Evolutionary conservation across 352 stramenopile genomes (phyloP), one percentile per base, ranked within the genome.

Genomic region (Pseudoperonospora humuli): DNA sequence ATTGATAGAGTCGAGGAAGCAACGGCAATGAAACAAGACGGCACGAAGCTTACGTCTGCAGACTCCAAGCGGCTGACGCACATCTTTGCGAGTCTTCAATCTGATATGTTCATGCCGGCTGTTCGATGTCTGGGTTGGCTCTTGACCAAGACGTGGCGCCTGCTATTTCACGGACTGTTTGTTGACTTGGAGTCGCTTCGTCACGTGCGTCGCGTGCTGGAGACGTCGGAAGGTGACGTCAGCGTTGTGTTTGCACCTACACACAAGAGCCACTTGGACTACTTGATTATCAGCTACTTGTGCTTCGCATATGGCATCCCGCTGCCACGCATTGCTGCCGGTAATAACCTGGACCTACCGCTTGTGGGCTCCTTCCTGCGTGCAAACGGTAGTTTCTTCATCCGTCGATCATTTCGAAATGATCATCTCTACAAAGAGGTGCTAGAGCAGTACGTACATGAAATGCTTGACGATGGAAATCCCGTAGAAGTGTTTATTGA

Each of bases 401-500:
- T 96, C 45, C 80, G 81, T 7, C 76, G 84, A 0, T 88, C 73
- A 10, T 92, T 92, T 46, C 57, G 56, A 1, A 57, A 81, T 35
- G 78, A 93, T 35, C 43, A 50, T 28, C 48, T 91, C 0, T 92
- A 93, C 64, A 91, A 92, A 45, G 54, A 90, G n/a, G 73, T 93
- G 19, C 61, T 95, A 10, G 66, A 86, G 45, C 61, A 75, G 19
- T 95, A 95, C 38, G 72, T 95, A 21, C 75, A 94, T 37, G 74
- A 92, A 40, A 45, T 94, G 9, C 46, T 95, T 28, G 41, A 57
- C 25, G 78, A 92, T 51, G 82, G 84, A 5, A 86, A 88, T 32
- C 77, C 81, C 6, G 55, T 96, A 7, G 85, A 95, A 59, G 77
- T 95, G 40, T 96, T 96, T 47, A 70, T 95, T 14, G 85, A 96